A percentile compares a stretch with the other conserved stretches of the same genome.
These are phyloP conservation scores for Podila epigama DNA, from an alignment of 192 early-diverging fungal genomes.

Conservation along the genomic window DNA sequence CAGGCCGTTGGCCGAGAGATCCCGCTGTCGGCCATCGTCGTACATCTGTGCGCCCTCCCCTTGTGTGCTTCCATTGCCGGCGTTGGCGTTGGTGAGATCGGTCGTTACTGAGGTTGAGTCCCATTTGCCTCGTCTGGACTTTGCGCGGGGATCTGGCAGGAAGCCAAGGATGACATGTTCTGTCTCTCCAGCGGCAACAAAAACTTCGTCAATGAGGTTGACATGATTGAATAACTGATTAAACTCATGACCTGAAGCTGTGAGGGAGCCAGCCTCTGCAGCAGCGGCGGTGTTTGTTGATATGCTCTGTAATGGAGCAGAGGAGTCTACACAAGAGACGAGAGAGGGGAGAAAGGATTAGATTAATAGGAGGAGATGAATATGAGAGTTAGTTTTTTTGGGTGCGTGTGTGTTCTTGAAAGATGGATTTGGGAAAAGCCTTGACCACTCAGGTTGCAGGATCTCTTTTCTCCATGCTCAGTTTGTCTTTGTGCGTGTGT, in stretches of 20 bases:
- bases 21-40: slow-evolving; percentile 45
- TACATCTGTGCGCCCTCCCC: slow-evolving; percentile 42
- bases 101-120: slow-evolving; percentile 13
- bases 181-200: slow-evolving; percentile 70
- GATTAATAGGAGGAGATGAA: neutral
- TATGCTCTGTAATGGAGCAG: slow-evolving; percentile 21
- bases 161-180: slow-evolving; percentile 83
- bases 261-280: slow-evolving; percentile 53
- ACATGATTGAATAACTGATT: slow-evolving; percentile 96
- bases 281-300: slow-evolving; percentile 74
- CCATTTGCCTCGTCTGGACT: slow-evolving; percentile 34
- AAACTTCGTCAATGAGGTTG: slow-evolving; percentile 76
- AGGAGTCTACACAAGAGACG: slow-evolving; percentile 7
- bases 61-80: slow-evolving; percentile 38
- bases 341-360: neutral
- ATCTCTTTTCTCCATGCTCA: no score
- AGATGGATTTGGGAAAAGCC: no score
- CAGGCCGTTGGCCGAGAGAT: slow-evolving; percentile 31
- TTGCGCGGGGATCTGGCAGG: slow-evolving; percentile 60
- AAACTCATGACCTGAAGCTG: slow-evolving; percentile 67
- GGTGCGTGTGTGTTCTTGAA: no score
- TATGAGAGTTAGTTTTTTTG: no score
- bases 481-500: no score
- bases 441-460: no score
- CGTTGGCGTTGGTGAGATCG: slow-evolving; percentile 19